Evolutionary conservation across 805 yeast species (phyloP), one percentile per base, ranked within the genome.

Genomic region (Brettanomyces custersianus): DNA sequence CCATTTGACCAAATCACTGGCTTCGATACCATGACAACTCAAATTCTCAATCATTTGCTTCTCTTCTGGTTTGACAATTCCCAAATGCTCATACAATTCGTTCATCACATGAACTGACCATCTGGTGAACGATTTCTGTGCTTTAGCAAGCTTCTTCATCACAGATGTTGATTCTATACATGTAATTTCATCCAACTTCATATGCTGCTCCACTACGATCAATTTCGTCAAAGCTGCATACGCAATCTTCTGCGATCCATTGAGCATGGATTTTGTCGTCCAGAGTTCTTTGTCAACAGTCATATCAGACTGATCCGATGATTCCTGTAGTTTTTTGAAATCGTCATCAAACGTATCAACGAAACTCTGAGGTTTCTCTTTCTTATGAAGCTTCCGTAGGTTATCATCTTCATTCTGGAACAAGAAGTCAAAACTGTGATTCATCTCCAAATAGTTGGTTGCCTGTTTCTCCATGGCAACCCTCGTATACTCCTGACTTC

Each of bases 381-480:
- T n/a, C n/a, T n/a, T n/a, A 32, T 49, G 59, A 19, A 60, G 40
- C 34, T 48, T 57, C 13, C 57, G 44, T 13, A 57, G 40, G 31
- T 59, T 61, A 7, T 57, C 45, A 27, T 54, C 43, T 25, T 54
- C 61, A 30, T 51, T 55, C 34, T 49, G 58, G 44, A 74, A 73
- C 31, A 74, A 51, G 40, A 68, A 74, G 39, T 73, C 77, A 16
- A 77, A 72, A 41, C 68, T 65, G 40, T 62, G 58, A 48, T 74
- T 69, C 49, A 73, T 58, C 40, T 63, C 64, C 13, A 62, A 52
- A 42, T 81, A 82, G 44, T 78, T 75, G 16, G 79, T 79, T 6
- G 87, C 85, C 52, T 92, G 96, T 44, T 80, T 86, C 47, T 84
- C 92, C 1, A 78, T 82, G 20, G 86, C 85, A 7, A 92, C 80